Conservation (phyloP, 805 yeast genomes). For the Saccharomycopsis oosterbeekiorum region DNA sequence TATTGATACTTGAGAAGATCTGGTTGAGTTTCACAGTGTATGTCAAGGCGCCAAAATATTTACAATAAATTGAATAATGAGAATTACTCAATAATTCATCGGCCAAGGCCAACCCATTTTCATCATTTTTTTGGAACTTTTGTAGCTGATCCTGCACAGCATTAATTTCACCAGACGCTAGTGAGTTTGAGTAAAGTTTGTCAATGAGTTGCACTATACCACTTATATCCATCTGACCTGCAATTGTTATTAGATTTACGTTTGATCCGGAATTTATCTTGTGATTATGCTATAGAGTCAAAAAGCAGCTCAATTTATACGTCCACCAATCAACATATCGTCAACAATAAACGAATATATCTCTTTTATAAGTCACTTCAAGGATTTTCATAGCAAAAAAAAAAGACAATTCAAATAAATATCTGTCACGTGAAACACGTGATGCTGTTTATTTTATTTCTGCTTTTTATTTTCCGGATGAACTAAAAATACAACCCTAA, state of each 20-base stretch:
- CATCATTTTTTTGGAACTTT: conserved; percentile 41
- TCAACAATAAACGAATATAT: too few relatives aligned
- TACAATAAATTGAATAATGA: conserved; percentile 35
- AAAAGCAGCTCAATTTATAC: too few relatives aligned
- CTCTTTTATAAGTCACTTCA: too few relatives aligned
- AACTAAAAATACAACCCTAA: too few relatives aligned
- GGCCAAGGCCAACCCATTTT: conserved; percentile 49
- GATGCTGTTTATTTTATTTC: not conserved
- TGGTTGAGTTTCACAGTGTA: conserved; percentile 51
- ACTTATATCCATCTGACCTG: not conserved
- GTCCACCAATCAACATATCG: too few relatives aligned
- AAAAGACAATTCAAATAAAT: not conserved
- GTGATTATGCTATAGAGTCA: too few relatives aligned
- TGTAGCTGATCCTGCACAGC: conserved; percentile 49
- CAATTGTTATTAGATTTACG: too few relatives aligned
- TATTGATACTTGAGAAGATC: not conserved
- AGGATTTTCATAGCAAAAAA: not conserved
- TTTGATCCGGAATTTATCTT: too few relatives aligned
- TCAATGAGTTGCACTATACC: conserved; percentile 4
- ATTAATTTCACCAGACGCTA: conserved; percentile 23
- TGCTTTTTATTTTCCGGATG: too few relatives aligned
- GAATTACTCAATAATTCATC: conserved; percentile 34
- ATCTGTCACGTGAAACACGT: not conserved
- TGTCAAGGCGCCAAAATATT: conserved; percentile 77
- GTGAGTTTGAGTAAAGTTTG: conserved; percentile 7